Conservation (phyloP, 441 rosid genomes). For the Gossypium schwendimanii region DNA sequence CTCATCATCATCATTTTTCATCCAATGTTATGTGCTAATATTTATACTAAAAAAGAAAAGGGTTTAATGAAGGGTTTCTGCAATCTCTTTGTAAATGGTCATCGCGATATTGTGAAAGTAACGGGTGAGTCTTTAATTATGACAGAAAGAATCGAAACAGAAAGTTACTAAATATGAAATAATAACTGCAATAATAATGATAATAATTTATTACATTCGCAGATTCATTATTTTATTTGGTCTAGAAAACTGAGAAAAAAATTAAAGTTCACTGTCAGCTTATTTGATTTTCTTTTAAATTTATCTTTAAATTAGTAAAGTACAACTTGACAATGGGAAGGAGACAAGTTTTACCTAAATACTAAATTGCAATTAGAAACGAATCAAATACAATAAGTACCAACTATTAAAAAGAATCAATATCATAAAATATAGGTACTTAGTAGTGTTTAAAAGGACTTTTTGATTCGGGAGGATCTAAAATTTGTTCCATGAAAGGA, state of each 20-base stretch:
- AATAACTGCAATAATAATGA: too few relatives aligned
- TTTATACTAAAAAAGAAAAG: neutral
- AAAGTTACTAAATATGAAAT: too few relatives aligned
- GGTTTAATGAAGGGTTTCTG: neutral
- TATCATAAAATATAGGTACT: neutral
- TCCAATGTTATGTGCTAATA: neutral
- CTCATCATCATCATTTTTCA: neutral
- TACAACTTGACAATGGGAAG: neutral
- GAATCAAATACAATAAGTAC: neutral
- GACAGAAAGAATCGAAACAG: too few relatives aligned
- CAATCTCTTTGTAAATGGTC: too few relatives aligned
- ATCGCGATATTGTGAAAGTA: too few relatives aligned
- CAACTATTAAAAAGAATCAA: neutral
- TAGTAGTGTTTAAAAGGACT: too few relatives aligned
- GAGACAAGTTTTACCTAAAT: neutral
- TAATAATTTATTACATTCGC: too few relatives aligned
- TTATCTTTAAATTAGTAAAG: neutral
- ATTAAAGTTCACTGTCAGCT: neutral
- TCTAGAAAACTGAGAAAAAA: neutral
- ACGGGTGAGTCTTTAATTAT: too few relatives aligned
- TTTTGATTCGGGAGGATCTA: too few relatives aligned
- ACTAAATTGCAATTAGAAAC: neutral
- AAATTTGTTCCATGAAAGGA: neutral
- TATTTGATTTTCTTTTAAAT: neutral
- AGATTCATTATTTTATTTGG: neutral